phyloP scores from a whole-genome alignment of 805 yeast species.

The Nakazawaea ishiwadae region DNA sequence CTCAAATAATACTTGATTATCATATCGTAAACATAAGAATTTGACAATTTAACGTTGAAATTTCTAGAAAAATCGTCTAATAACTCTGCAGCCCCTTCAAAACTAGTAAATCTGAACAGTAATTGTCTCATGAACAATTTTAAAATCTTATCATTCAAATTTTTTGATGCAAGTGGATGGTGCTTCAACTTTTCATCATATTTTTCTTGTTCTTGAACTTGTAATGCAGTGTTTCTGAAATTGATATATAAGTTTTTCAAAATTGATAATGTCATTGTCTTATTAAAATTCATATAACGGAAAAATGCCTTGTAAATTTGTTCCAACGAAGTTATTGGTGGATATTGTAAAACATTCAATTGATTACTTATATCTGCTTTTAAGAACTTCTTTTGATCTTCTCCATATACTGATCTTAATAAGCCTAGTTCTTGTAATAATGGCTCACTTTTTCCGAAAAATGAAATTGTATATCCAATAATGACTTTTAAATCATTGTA shows the following conservation, averaged over 20 bases:
- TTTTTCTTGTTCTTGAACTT: slow-evolving; percentile 1
- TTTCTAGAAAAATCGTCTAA: slow-evolving; percentile 3
- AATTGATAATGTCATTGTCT: background rate
- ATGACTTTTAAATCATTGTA: slow-evolving; percentile 8
- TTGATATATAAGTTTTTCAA: slow-evolving; percentile 5
- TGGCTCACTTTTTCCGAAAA: slow-evolving; percentile 3
- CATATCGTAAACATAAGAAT: slow-evolving; percentile 6
- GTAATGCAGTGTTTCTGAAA: slow-evolving; percentile 3
- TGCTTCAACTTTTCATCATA: background rate
- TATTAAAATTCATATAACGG: slow-evolving; percentile 8
- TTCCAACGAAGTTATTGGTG: slow-evolving; percentile 6
- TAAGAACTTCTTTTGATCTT: background rate
- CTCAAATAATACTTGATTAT: slow-evolving; percentile 5
- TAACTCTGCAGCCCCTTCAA: slow-evolving; percentile 10
- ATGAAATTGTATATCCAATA: slow-evolving; percentile 4
- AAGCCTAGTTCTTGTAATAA: slow-evolving; percentile 4
- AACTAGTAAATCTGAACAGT: slow-evolving; percentile 6
- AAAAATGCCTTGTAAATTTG: slow-evolving; percentile 8
- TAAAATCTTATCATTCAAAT: slow-evolving; percentile 6
- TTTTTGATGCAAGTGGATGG: slow-evolving; percentile 6
- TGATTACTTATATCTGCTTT: slow-evolving; percentile 3
- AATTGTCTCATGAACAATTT: slow-evolving; percentile 12
- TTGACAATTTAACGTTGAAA: background rate
- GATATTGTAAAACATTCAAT: slow-evolving; percentile 3
- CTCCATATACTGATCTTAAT: background rate